Percentiles rank a stretch among this genome's conserved stretches.
phyloP scores from a whole-genome alignment of 176 grass and related monocot genomes.

The Cocos nucifera region DNA sequence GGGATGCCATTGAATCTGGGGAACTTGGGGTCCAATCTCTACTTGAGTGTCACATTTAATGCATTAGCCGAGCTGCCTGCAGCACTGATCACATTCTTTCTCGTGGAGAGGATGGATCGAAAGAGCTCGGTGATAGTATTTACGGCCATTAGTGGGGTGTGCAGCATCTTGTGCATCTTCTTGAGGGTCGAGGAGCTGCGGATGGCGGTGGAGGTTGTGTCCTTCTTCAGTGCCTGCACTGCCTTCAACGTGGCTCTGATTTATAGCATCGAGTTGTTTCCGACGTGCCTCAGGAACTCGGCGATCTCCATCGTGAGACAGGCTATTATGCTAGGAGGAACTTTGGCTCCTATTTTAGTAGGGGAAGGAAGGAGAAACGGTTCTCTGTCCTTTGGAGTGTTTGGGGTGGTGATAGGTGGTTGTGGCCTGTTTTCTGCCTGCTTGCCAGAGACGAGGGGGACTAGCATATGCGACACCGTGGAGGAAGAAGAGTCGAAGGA shows the following conservation, averaged over 20 bases:
- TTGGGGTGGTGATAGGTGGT: constrained; percentile 47
- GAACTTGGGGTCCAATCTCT: constrained; percentile 68
- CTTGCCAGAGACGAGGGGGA: constrained; percentile 73
- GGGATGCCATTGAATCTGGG: constrained; percentile 92
- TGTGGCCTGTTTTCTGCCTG: constrained; percentile 38
- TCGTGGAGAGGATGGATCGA: constrained; percentile 46
- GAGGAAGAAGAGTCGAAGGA: constrained; percentile 78
- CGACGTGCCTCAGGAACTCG: constrained; percentile 74
- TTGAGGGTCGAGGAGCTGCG: constrained; percentile 16
- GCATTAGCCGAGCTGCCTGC: constrained; percentile 66
- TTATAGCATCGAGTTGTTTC: constrained; percentile 83
- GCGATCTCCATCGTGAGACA: constrained; percentile 59
- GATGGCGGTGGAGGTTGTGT: constrained; percentile 52
- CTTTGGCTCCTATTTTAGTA: constrained; percentile 56
- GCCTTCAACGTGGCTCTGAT: constrained; percentile 60
- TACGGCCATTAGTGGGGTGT: constrained; percentile 28
- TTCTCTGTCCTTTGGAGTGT: constrained; percentile 69
- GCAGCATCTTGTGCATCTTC: constrained; percentile 53
- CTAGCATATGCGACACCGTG: constrained; percentile 73
- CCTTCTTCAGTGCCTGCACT: constrained; percentile 75
- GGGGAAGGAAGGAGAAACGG: constrained; percentile 43
- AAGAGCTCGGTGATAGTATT: constrained; percentile 40
- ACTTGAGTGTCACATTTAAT: constrained; percentile 76
- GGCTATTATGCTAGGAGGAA: constrained; percentile 62
- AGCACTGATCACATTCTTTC: constrained; percentile 33